A percentile compares a stretch with the other conserved stretches of the same genome.
Evolutionary conservation across 306 rosid genomes (phyloP).

Genomic region (Fagus crenata): DNA sequence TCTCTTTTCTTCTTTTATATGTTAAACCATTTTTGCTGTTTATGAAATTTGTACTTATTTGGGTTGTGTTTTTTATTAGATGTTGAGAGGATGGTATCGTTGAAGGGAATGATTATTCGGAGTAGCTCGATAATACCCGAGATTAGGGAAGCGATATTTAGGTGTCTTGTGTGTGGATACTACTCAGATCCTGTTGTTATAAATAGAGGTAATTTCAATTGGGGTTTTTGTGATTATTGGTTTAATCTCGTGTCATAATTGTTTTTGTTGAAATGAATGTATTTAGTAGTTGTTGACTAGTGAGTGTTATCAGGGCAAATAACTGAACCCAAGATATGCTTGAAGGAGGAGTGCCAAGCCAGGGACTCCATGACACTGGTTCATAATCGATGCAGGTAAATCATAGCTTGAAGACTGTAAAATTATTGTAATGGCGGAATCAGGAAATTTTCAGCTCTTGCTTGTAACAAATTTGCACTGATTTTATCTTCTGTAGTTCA

Average conservation of each 20-base stretch:
- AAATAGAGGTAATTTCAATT: slow-evolving; percentile 65
- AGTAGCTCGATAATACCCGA: slow-evolving; percentile 89
- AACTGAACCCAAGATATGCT: slow-evolving; percentile 66
- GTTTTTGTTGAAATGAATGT: slow-evolving; percentile 7
- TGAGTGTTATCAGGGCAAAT: slow-evolving; percentile 57
- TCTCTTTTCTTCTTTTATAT: background rate
- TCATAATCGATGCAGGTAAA: slow-evolving; percentile 94
- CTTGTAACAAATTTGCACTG: background rate
- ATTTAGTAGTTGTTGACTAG: slow-evolving; percentile 16
- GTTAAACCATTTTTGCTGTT: background rate
- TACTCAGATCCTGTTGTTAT: slow-evolving; percentile 75
- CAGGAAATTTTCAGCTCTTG: no score
- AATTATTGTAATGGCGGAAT: no score
- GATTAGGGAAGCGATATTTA: slow-evolving; percentile 90
- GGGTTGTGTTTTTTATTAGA: slow-evolving; percentile 36
- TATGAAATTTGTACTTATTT: slow-evolving; percentile 20
- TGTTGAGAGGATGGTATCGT: slow-evolving; percentile 91
- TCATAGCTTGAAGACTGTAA: background rate
- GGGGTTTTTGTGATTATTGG: background rate
- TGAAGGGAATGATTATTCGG: slow-evolving; percentile 92
- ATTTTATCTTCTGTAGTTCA: background rate
- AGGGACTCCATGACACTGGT: slow-evolving; percentile 86
- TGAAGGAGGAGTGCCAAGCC: slow-evolving; percentile 92
- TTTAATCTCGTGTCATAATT: background rate
- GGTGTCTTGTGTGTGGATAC: slow-evolving; percentile 92